Percentiles rank a stretch among this genome's conserved stretches.
Evolutionary conservation across 768 basidiomycete genomes (phyloP).

Genomic region (Ramaria sp.): DNA sequence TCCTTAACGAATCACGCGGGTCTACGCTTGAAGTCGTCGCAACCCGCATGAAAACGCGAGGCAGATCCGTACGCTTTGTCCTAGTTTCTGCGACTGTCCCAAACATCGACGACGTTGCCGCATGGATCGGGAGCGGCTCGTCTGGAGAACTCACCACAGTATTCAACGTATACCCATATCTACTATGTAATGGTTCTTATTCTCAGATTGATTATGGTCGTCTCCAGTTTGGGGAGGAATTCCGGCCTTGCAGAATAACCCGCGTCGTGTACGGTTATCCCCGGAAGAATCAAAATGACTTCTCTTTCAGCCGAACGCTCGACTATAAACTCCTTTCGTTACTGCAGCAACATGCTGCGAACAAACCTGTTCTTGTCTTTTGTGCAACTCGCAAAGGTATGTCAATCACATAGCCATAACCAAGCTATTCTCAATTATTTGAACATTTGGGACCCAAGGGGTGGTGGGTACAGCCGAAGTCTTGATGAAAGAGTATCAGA

Average conservation of each 20-base stretch:
- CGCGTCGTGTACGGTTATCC: constrained; percentile 64
- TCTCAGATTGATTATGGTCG: not conserved
- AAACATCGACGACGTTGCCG: constrained; percentile 82
- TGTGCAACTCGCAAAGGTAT: constrained; percentile 80
- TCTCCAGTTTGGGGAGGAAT: constrained; percentile 83
- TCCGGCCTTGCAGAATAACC: constrained; percentile 72
- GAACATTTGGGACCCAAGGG: constrained; percentile 16
- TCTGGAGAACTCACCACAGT: constrained; percentile 41
- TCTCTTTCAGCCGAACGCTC: constrained; percentile 57
- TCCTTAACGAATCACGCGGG: constrained; percentile 83
- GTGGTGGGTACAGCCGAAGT: constrained; percentile 59
- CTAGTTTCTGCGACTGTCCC: constrained; percentile 92
- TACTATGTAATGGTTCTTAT: not conserved
- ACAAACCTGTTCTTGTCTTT: constrained; percentile 85
- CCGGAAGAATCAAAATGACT: constrained; percentile 64
- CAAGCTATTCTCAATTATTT: not conserved
- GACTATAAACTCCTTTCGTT: constrained; percentile 63
- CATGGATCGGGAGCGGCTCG: constrained; percentile 60
- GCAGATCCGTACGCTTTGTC: constrained; percentile 64
- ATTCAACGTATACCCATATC: constrained; percentile 43
- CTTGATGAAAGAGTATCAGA: constrained; percentile 60
- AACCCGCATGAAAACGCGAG: constrained; percentile 80
- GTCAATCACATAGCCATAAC: not conserved
- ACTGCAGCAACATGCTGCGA: constrained; percentile 60
- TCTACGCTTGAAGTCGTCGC: constrained; percentile 92